Evolutionary conservation across 768 basidiomycete genomes (phyloP).

Genomic region (Chiua virens): DNA sequence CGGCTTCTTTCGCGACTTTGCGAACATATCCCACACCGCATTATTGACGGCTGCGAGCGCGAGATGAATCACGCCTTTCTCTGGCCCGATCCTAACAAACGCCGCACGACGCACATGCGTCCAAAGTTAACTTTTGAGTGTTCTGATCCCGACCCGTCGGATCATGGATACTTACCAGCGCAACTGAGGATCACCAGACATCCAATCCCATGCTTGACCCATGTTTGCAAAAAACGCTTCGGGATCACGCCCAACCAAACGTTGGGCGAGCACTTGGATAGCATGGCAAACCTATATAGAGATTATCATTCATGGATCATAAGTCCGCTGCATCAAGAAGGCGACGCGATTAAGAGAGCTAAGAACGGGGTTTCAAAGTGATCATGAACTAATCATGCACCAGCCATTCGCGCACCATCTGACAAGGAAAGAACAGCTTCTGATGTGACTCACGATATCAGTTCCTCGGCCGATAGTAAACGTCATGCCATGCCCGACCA

Average conservation of each 20-base stretch:
- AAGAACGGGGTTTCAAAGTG: too few species aligned
- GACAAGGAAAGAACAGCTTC: background rate
- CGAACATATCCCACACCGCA: constrained; percentile 91
- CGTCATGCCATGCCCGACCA: constrained; percentile 85
- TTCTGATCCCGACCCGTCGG: background rate
- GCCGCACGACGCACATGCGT: background rate
- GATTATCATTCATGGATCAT: background rate
- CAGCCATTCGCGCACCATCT: background rate
- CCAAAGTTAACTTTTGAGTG: background rate
- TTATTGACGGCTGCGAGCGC: constrained; percentile 87
- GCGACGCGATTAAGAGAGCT: too few species aligned
- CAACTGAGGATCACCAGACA: constrained; percentile 83
- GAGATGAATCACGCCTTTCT: constrained; percentile 91
- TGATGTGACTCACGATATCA: constrained; percentile 62
- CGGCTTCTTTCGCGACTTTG: constrained; percentile 74
- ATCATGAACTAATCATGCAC: background rate
- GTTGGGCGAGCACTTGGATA: constrained; percentile 73
- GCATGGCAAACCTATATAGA: constrained; percentile 64
- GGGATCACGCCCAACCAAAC: constrained; percentile 78
- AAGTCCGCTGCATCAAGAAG: background rate
- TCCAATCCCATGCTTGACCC: constrained; percentile 84
- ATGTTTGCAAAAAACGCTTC: constrained; percentile 84
- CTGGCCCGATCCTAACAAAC: constrained; percentile 73
- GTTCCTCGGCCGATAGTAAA: constrained; percentile 93
- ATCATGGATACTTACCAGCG: constrained; percentile 60